phyloP scores from a whole-genome alignment of 2,329 filamentous ascomycete genomes.

The Fusarium gaditjirri region DNA sequence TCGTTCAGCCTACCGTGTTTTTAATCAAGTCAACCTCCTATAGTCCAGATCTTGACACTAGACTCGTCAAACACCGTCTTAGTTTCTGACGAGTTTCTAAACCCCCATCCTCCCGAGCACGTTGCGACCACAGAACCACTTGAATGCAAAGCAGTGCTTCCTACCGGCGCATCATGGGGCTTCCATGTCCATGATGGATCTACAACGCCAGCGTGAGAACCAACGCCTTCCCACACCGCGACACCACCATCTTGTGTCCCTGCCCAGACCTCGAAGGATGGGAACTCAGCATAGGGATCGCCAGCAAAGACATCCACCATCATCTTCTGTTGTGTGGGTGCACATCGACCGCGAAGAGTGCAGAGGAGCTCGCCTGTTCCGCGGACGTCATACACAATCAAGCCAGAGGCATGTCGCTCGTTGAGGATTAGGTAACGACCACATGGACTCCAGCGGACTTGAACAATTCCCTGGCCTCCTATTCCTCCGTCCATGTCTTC shows the following conservation, averaged over 20 bases:
- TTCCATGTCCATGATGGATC: conserved; percentile 62
- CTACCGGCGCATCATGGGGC: conserved; percentile 59
- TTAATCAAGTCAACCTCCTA: conserved; percentile 26
- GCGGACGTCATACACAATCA: conserved; percentile 72
- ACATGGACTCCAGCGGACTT: conserved; percentile 71
- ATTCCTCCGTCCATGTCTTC: conserved; percentile 68
- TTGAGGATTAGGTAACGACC: conserved; percentile 71
- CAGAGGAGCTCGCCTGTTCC: conserved; percentile 67
- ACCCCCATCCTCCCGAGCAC: conserved; percentile 65
- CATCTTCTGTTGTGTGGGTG: conserved; percentile 66
- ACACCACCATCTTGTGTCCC: conserved; percentile 65
- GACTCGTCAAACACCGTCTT: conserved; percentile 41
- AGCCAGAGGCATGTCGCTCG: conserved; percentile 65
- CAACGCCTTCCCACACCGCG: conserved; percentile 69
- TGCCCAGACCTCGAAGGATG: conserved; percentile 71
- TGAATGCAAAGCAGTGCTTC: conserved; percentile 61
- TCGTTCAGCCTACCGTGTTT: not conserved
- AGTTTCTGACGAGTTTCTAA: conserved; percentile 1
- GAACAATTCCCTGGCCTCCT: conserved; percentile 71
- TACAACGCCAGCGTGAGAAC: conserved; percentile 56
- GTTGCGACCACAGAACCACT: conserved; percentile 67
- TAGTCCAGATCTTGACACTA: conserved; percentile 42
- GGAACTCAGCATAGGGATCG: conserved; percentile 40
- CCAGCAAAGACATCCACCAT: conserved; percentile 65
- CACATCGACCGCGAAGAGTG: conserved; percentile 61